phyloP scores from a whole-genome alignment of 176 grass and related monocot genomes.

The Triticum aestivum region IWGSC_CS_RefSeq_v2.1 NC_057799.1:393956788-393957287 shows the following conservation, averaged over 20 bases:
- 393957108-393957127: not conserved
- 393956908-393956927: slow-evolving; percentile 53
- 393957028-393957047: not conserved
- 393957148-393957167: slow-evolving; percentile 34
- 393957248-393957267: slow-evolving; percentile 11
- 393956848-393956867: slow-evolving; percentile 43
- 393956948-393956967: not conserved
- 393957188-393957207: slow-evolving; percentile 36
- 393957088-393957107: slow-evolving; percentile 1
- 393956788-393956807: not conserved
- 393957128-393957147: slow-evolving; percentile 42
- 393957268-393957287: not conserved
- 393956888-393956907: slow-evolving; percentile 73
- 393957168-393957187: slow-evolving; percentile 46
- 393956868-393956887: slow-evolving; percentile 62
- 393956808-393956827: not conserved
- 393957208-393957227: slow-evolving; percentile 51
- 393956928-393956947: slow-evolving; percentile 37
- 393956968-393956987: not conserved
- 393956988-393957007: not conserved
- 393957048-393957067: slow-evolving; percentile 8
- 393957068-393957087: slow-evolving; percentile 1
- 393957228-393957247: not conserved
- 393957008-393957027: not conserved
- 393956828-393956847: slow-evolving; percentile 31